These are phyloP conservation scores for Paracamarosporium sp. DNA, from an alignment of 2,329 filamentous ascomycete genomes.

Conservation along the genomic window DNA sequence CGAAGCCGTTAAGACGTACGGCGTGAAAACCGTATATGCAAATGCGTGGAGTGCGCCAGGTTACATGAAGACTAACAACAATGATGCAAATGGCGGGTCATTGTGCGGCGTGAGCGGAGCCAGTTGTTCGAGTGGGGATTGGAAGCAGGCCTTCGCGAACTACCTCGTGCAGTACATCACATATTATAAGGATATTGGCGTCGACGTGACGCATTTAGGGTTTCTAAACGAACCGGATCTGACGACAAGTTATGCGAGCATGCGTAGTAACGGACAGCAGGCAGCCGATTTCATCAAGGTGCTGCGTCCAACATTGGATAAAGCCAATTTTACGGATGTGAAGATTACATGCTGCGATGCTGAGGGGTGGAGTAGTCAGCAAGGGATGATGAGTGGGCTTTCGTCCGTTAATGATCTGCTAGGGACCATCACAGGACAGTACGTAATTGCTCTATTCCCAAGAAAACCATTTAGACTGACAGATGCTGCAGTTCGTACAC, in stretches of 20 bases:
- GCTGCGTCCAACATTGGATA: constrained; percentile 49
- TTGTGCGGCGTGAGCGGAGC: constrained; percentile 55
- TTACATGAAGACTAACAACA: constrained; percentile 60
- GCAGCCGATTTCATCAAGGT: constrained; percentile 60
- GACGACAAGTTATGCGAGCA: constrained; percentile 41
- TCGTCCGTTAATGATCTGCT: constrained; percentile 22
- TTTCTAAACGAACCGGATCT: constrained; percentile 57
- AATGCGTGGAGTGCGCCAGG: constrained; percentile 60
- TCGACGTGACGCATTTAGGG: constrained; percentile 51
- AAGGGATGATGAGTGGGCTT: constrained; percentile 28
- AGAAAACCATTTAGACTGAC: background rate
- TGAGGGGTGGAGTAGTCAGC: constrained; percentile 49
- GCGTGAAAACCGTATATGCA: constrained; percentile 55
- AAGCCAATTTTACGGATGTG: constrained; percentile 42
- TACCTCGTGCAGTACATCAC: constrained; percentile 57
- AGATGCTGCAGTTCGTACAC: constrained; percentile 24
- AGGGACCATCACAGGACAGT: constrained; percentile 34
- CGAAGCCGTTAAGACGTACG: constrained; percentile 52
- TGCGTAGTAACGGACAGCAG: constrained; percentile 55
- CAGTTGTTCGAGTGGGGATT: constrained; percentile 52
- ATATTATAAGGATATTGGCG: constrained; percentile 51
- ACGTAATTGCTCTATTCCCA: constrained; percentile 5
- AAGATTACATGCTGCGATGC: constrained; percentile 55
- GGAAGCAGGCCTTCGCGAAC: constrained; percentile 58
- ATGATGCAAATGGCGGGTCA: constrained; percentile 54